Evolutionary conservation across 164 flowering plant species (phyloP).

Genomic region (Annona cherimola): DNA sequence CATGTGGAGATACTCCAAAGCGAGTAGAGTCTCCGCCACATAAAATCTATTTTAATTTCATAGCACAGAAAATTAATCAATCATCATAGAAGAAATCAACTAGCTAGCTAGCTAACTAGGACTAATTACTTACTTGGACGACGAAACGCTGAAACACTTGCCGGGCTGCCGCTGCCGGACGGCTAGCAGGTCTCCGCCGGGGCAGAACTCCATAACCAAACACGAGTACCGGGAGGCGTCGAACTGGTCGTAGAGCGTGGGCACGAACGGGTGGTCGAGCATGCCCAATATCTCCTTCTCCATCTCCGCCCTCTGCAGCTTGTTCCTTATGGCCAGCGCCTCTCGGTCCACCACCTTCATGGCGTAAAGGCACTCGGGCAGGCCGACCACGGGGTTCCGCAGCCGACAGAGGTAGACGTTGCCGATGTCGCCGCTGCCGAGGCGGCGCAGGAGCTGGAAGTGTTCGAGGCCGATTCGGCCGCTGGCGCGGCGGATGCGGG

Average conservation of each 20-base stretch:
- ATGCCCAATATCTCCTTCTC: slow-evolving; percentile 72
- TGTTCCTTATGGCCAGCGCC: slow-evolving; percentile 62
- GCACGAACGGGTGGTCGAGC: slow-evolving; percentile 88
- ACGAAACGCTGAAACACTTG: slow-evolving; percentile 50
- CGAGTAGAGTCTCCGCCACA: slow-evolving; percentile 67
- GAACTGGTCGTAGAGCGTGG: slow-evolving; percentile 73
- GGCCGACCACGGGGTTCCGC: slow-evolving; percentile 33
- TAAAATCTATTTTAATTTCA: slow-evolving; percentile 51
- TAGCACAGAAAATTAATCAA: background rate
- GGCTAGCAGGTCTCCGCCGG: slow-evolving; percentile 78
- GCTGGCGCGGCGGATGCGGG: slow-evolving; percentile 28
- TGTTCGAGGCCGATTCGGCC: slow-evolving; percentile 59
- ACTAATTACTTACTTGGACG: slow-evolving; percentile 52
- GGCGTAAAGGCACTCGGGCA: slow-evolving; percentile 52
- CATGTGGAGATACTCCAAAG: slow-evolving; percentile 87
- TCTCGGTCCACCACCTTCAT: slow-evolving; percentile 91
- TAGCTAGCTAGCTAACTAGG: no score
- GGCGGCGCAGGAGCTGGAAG: slow-evolving; percentile 56
- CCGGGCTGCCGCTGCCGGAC: slow-evolving; percentile 54
- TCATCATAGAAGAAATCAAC: background rate
- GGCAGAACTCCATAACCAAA: slow-evolving; percentile 85
- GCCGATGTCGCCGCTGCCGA: slow-evolving; percentile 79
- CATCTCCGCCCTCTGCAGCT: slow-evolving; percentile 71
- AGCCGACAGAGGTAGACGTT: slow-evolving; percentile 75
- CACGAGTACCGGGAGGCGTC: slow-evolving; percentile 83